These are phyloP conservation scores for Magnaporthales sp. DNA, from an alignment of 2,329 filamentous ascomycete genomes.

Conservation along the genomic window DNA sequence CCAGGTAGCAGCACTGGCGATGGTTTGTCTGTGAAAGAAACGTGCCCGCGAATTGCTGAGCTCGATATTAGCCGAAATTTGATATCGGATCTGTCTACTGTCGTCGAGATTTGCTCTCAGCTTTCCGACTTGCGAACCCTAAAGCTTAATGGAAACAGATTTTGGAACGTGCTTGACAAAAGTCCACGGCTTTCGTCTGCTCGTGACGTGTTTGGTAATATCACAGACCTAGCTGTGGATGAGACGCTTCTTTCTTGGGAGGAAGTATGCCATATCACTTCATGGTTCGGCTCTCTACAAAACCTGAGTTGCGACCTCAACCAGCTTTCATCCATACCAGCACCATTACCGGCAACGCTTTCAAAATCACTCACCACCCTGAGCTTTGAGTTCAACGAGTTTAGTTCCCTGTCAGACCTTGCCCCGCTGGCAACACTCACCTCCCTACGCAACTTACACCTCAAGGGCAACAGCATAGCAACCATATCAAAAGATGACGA, in stretches of 20 bases:
- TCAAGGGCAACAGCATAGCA: conserved; percentile 70
- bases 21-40: conserved; percentile 32
- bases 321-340: conserved; percentile 40
- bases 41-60: conserved; percentile 63
- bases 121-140: conserved; percentile 58
- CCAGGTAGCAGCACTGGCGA: conserved; percentile 19
- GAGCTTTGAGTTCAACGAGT: conserved; percentile 64
- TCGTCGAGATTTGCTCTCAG: conserved; percentile 63
- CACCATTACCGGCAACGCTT: conserved; percentile 33
- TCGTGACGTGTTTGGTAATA: conserved; percentile 33
- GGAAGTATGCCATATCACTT: conserved; percentile 46
- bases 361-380: conserved; percentile 49
- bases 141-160: conserved; percentile 48
- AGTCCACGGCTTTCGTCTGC: conserved; percentile 18
- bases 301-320: conserved; percentile 48
- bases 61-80: conserved; percentile 82
- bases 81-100: conserved; percentile 57
- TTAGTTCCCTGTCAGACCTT: conserved; percentile 51
- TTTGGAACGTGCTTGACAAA: neutral
- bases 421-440: conserved; percentile 40
- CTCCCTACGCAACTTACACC: conserved; percentile 50
- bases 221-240: conserved; percentile 56
- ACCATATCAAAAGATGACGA: conserved; percentile 23
- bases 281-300: conserved; percentile 43
- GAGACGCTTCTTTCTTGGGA: conserved; percentile 60